Conservation (phyloP, 139 green algal genomes). For the Cymbomonas tetramitiformis region DNA sequence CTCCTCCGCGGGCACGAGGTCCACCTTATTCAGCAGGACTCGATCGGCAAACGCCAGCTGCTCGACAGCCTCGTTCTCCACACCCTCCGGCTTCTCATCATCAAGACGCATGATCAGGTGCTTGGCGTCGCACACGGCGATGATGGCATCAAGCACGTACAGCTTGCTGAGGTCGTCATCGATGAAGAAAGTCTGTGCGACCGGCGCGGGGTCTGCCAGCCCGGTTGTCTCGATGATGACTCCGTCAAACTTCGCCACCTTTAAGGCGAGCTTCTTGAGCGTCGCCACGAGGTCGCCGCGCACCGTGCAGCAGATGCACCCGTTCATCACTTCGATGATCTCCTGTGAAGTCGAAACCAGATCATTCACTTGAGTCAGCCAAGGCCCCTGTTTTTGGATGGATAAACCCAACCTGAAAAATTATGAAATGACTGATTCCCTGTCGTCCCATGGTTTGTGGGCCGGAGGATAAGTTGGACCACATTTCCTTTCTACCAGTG, state of each 20-base stretch:
- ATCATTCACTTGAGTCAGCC: too few relatives aligned
- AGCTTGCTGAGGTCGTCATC: slow-evolving; percentile 40
- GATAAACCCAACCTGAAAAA: too few relatives aligned
- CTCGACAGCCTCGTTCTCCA: slow-evolving; percentile 78
- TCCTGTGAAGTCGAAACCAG: too few relatives aligned
- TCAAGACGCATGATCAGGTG: slow-evolving; percentile 43
- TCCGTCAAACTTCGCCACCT: slow-evolving; percentile 43
- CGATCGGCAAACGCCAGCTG: slow-evolving; percentile 89
- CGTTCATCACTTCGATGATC: slow-evolving; percentile 88
- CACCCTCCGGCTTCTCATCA: slow-evolving; percentile 42
- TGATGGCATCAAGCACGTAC: slow-evolving; percentile 63
- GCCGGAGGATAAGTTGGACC: too few relatives aligned
- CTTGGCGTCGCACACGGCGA: slow-evolving; percentile 55
- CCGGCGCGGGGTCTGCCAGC: slow-evolving; percentile 77
- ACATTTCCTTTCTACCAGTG: too few relatives aligned
- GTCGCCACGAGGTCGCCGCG: slow-evolving; percentile 8
- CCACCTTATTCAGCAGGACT: slow-evolving; percentile 82
- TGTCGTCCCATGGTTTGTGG: too few relatives aligned
- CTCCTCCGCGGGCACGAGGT: slow-evolving; percentile 5
- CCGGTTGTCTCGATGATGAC: slow-evolving; percentile 93
- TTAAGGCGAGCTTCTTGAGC: slow-evolving; percentile 2
- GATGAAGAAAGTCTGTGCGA: slow-evolving; percentile 83
- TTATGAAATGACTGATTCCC: slow-evolving; percentile 31
- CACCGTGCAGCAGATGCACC: slow-evolving; percentile 91
- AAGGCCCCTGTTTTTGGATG: too few relatives aligned